Evolutionary conservation across 352 stramenopile species (phyloP), one percentile per base, ranked within the genome.

Genomic region (Globisporangium megalacanthum): DNA sequence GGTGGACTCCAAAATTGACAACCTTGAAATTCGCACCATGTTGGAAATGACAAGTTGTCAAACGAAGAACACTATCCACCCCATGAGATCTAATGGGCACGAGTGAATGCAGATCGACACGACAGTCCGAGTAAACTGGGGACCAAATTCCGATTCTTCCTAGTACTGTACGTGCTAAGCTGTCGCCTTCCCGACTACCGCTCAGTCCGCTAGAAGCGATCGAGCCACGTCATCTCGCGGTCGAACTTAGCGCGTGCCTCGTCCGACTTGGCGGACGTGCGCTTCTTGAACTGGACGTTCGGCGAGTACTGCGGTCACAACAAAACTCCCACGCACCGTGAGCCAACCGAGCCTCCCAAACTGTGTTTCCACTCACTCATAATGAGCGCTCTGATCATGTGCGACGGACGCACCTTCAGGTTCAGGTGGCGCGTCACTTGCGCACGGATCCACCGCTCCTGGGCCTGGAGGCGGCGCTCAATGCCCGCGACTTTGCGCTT

Each of bases 351-450:
- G 1, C 25, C 25, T 29, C 35, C 35, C 35, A 39, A 39, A 13
- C 35, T 49, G 17, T 13, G 29, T 20, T 49, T 13, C n/a, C 19
- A 15, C 19, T 50, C 7, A 7, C 45, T 39, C 10, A 50, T 9
- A 6, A 50, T 11, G 17, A 49, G 44, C 14, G 22, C 17, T 14
- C 31, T 39, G 22, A 17, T 20, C 20, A 42, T 13, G 25, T 29
- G 15, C 7, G 22, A 31, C 10, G 19, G 8, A 47, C 64, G 19
- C 65, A 90, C 82, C 75, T 93, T 93, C 36, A 93, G 63, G 58
- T 93, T 91, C 52, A 93, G 66, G 52, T 86, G 79, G 31, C 83
- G 73, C 20, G 83, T 86, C 44, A 93, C 77, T 42, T 79, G 77
- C 36, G 77, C 71, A 33, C 80, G 78, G 45, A 93, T 66, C 71